Conservation (phyloP, 768 basidiomycete species). For the Pleurotus citrinopileatus region DNA sequence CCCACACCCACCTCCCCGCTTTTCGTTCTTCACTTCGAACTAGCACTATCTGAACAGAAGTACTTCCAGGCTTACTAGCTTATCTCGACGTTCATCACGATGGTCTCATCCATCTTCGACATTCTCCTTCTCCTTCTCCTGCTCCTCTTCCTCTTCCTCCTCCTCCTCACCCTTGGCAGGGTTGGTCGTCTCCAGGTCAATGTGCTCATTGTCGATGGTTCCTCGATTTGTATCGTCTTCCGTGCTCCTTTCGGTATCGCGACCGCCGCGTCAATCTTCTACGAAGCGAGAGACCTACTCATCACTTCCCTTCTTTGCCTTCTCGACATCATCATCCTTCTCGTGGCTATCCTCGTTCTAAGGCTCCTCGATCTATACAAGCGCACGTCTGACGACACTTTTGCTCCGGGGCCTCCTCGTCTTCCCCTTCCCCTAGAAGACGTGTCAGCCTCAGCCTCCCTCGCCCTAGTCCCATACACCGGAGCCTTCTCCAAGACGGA, state of each 20-base stretch:
- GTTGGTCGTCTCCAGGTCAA: neutral
- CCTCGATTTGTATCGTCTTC: neutral
- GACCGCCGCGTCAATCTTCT: neutral
- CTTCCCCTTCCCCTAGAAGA: neutral
- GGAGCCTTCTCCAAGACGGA: too few species aligned
- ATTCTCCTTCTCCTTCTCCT: neutral
- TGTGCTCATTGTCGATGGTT: neutral
- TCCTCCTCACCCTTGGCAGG: neutral
- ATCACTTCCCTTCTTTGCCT: neutral
- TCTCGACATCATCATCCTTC: neutral
- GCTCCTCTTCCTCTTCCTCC: neutral
- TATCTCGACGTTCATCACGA: neutral
- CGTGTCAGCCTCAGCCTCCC: neutral
- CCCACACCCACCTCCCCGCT: constrained; percentile 42
- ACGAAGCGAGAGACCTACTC: neutral
- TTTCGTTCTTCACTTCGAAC: constrained; percentile 1
- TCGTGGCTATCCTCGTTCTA: neutral
- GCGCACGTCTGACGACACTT: neutral
- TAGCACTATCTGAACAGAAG: constrained; percentile 5
- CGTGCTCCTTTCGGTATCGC: neutral
- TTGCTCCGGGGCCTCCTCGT: neutral
- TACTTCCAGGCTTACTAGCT: neutral
- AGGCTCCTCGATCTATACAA: neutral
- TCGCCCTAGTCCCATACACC: too few species aligned
- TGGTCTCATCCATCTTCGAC: neutral